Evolutionary conservation across 83 land plant genomes (phyloP).

Genomic region (Thuja plicata): DNA sequence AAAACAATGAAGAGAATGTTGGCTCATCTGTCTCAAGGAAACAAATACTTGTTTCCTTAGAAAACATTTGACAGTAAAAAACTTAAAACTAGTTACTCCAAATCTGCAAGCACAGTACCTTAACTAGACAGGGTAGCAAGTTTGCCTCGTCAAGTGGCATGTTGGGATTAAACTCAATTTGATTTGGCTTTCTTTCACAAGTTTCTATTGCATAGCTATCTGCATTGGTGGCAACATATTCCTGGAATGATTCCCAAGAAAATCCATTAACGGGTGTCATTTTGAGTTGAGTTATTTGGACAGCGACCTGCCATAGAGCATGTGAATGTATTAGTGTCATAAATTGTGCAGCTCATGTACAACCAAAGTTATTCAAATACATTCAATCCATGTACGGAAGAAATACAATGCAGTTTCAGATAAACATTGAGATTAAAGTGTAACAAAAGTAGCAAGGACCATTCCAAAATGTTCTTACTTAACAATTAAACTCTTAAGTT

Average conservation of each 20-base stretch:
- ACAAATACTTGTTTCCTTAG: too few species aligned
- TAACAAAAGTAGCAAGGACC: background rate
- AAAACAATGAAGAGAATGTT: too few species aligned
- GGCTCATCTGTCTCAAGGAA: too few species aligned
- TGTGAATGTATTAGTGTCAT: background rate
- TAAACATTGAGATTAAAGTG: too few species aligned
- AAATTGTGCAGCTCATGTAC: background rate
- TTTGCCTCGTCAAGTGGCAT: conserved; percentile 26
- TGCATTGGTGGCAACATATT: conserved; percentile 37
- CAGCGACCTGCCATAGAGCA: conserved; percentile 38
- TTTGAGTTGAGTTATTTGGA: conserved; percentile 49
- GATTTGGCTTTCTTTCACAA: conserved; percentile 8
- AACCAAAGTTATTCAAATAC: background rate
- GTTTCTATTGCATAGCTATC: conserved; percentile 20
- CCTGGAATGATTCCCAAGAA: conserved; percentile 63
- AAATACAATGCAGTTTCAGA: background rate
- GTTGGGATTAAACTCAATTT: conserved; percentile 18
- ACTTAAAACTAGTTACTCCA: background rate
- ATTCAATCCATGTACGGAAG: background rate
- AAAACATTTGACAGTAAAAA: background rate
- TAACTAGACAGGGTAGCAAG: conserved; percentile 67
- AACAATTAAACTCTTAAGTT: background rate
- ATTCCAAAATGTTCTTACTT: background rate
- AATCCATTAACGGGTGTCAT: conserved; percentile 49
- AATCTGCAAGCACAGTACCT: conserved; percentile 33